Evolutionary conservation across 2,329 filamentous ascomycete genomes (phyloP), one percentile per base, ranked within the genome.

Genomic region (Zymoseptoria pseudotritici): DNA sequence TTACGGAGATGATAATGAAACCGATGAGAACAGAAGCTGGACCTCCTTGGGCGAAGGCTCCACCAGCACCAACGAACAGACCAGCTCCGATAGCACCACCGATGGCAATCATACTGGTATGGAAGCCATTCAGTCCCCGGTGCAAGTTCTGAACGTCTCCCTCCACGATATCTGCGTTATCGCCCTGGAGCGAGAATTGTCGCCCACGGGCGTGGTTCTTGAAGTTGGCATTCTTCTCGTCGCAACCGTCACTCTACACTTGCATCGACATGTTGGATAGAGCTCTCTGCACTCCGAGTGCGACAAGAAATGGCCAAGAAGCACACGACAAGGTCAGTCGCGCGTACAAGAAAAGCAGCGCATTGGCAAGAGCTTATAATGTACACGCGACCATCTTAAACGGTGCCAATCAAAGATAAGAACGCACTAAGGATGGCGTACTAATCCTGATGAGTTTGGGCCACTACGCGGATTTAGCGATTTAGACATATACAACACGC

Each of bases 21-120:
- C 76, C 78, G 58, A 80, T 69, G 42, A 81, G 71, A 24, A 79
- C 74, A 54, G 78, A 77, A 7, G 73, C 73, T 46, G 80, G 81
- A 20, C 81, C 81, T 66, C 77, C 78, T 5, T 71, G 77, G 9
- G 76, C 73, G 56, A 82, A 74, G 2, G 79, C 77, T 55, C 71
- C 67, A 24, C 80, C 80, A 50, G 77, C 77, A 36, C 79, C 78
- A 54, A 83, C 77, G 68, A 82, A 83, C 3, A 83, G 73, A 69
- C 81, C 81, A 29, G 80, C 82, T 50, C 80, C 80, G 58, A 82
- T 79, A 13, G 63, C 65, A 31, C 66, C 66, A 56, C 66, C 66
- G 29, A 73, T 71, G 51, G 71, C 71, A 64, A 73, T 73, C 71
- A 73, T 73, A 62, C 73, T 70, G 70, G 73, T 70, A 61, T 73